A percentile compares a stretch with the other conserved stretches of the same genome.
phyloP scores from a whole-genome alignment of 192 early-diverging fungal genomes.

The Coemansia erecta region DNA sequence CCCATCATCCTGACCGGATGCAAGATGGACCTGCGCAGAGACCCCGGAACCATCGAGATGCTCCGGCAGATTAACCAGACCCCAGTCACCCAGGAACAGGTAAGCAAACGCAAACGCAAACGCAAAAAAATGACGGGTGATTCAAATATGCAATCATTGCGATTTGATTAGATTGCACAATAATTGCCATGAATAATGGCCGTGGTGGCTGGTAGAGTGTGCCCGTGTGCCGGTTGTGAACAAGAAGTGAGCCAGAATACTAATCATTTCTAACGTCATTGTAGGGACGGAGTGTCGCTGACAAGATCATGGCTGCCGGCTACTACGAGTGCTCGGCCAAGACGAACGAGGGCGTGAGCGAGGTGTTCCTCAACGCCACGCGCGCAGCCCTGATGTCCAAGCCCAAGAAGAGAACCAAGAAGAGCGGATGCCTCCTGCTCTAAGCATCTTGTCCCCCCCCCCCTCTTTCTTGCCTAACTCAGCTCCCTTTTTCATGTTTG shows the following conservation, averaged over 20 bases:
- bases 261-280: too few relatives aligned
- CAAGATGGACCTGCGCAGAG: constrained; percentile 52
- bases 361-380: constrained; percentile 85
- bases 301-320: constrained; percentile 78
- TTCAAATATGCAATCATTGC: background rate
- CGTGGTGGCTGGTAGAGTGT: too few relatives aligned
- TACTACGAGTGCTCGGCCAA: constrained; percentile 88
- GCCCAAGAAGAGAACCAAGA: constrained; percentile 39
- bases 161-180: too few relatives aligned
- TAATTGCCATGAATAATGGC: too few relatives aligned
- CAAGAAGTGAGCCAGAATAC: too few relatives aligned
- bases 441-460: constrained; percentile 19
- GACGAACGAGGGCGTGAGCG: constrained; percentile 70
- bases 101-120: too few relatives aligned
- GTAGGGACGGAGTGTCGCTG: constrained; percentile 74
- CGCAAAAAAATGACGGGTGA: too few relatives aligned
- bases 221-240: too few relatives aligned
- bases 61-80: constrained; percentile 34
- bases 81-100: constrained; percentile 56
- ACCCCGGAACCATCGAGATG: constrained; percentile 32
- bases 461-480: constrained; percentile 6
- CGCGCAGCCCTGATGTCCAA: constrained; percentile 70
- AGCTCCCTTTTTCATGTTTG: constrained; percentile 7
- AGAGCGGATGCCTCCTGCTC: constrained; percentile 40
- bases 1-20: constrained; percentile 37